Evolutionary conservation across 352 stramenopile species (phyloP).

Genomic region (Pythium aphanidermatum): DNA sequence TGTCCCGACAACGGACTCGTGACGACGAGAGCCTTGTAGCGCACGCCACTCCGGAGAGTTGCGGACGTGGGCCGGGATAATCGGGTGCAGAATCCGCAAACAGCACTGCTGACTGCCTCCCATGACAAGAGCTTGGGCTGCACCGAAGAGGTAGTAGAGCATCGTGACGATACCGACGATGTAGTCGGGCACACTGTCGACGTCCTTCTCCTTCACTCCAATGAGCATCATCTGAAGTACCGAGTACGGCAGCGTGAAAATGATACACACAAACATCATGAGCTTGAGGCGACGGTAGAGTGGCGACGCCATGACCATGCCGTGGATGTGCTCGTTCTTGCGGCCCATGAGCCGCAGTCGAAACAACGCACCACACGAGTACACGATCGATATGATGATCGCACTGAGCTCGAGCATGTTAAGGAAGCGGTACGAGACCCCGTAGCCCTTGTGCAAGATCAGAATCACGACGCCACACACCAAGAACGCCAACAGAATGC

Average conservation of each 20-base stretch:
- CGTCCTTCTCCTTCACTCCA: conserved; percentile 26
- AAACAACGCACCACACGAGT: conserved; percentile 32
- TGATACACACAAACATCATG: conserved; percentile 51
- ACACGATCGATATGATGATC: conserved; percentile 47
- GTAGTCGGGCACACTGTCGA: conserved; percentile 50
- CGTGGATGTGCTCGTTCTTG: conserved; percentile 68
- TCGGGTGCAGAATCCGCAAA: conserved; percentile 38
- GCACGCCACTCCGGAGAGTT: conserved; percentile 42
- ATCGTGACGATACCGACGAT: conserved; percentile 46
- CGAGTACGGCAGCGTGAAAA: conserved; percentile 69
- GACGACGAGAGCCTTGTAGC: conserved; percentile 13
- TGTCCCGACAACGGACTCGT: conserved; percentile 19
- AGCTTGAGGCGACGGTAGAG: conserved; percentile 58
- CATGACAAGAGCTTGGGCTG: conserved; percentile 58
- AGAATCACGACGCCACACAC: conserved; percentile 29
- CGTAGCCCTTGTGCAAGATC: conserved; percentile 45
- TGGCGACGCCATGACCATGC: conserved; percentile 56
- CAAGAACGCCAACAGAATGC: conserved; percentile 31
- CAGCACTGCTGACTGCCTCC: conserved; percentile 59
- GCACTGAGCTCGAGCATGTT: conserved; percentile 38
- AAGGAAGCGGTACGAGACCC: conserved; percentile 41
- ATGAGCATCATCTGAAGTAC: conserved; percentile 42
- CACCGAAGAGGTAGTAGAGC: conserved; percentile 62
- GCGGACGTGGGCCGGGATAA: conserved; percentile 45
- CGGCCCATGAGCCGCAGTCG: conserved; percentile 37